Base-by-base conservation (phyloP, 2,329 filamentous ascomycete species). In the Daldinia sp. region DNA sequence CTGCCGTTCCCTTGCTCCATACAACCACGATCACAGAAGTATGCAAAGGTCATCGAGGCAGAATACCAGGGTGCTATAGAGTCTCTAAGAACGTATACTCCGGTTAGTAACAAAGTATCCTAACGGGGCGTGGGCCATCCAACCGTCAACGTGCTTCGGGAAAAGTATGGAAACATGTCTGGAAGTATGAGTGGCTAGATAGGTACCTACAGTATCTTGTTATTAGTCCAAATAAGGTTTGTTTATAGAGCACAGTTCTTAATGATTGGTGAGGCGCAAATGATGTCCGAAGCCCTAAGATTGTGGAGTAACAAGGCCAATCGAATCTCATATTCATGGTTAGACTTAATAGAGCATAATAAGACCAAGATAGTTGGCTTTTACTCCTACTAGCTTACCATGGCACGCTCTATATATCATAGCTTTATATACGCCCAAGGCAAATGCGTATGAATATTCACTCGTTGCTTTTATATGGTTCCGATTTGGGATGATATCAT, bases 1-100 rank as follows among this genome's bases (percentile, higher is more conserved):
- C 50, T 79, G 0, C 79, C 79, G 0, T 81, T 81, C n/a, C 70
- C 70, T 0, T 80, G 79, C 47, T 76, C 73, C 0, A 80, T 81
- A 2, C 69, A 67, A 7, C 73, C 77, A 0, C 70, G 80, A 0
- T 80, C 78, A 0, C n/a, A 53, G 0, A 63, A 56, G 0, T 77
- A 80, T 27, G 70, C 61, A 0, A 54, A 72, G 2, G 68, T 79
- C 0, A 69, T 81, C 8, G 67, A 76, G 45, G 51, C n/a, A 2
- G 78, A 81, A 35, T 69, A 67, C 4, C 15, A 35, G 0, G 63
- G 61, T 1, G 77, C 77, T 0, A n/a, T 71, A 21, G 49, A 67
- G 0, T 50, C 72, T 2, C 45, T 79, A 17, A 63, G 63, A 5
- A 67, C 63, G 4, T 78, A 78, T 27, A 69, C 71, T 2, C 60